These are phyloP conservation scores for Pseudoscleropodium purum DNA, from an alignment of 225 moss, liverwort and hornwort genomes.

Conservation along the genomic window DNA sequence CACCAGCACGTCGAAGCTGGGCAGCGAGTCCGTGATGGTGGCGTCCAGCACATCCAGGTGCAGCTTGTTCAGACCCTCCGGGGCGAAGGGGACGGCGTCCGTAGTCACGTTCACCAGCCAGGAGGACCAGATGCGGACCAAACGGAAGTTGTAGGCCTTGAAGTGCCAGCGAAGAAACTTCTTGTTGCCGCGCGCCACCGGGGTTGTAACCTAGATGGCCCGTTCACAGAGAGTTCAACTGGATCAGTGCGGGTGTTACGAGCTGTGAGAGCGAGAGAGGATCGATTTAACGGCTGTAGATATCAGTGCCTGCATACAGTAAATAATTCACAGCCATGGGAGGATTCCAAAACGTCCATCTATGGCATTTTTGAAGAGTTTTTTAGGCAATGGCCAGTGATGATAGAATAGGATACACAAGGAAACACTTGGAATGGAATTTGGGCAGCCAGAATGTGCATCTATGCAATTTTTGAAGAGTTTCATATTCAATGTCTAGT, in stretches of 20 bases:
- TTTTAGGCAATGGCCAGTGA: background rate
- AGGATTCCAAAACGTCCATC: background rate
- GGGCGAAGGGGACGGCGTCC: conserved; percentile 41
- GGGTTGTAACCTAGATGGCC: conserved; percentile 27
- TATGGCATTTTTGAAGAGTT: background rate
- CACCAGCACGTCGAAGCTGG: conserved; percentile 51
- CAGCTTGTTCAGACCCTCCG: conserved; percentile 37
- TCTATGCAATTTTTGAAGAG: background rate
- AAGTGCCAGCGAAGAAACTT: conserved; percentile 56
- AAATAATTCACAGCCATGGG: background rate
- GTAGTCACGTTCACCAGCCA: conserved; percentile 58
- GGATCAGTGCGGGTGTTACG: background rate
- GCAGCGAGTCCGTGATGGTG: conserved; percentile 24
- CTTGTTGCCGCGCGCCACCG: conserved; percentile 22
- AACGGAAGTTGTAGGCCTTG: conserved; percentile 30
- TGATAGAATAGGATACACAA: background rate
- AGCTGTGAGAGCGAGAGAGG: background rate
- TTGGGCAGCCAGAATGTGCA: background rate
- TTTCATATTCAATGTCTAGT: background rate
- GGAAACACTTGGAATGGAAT: background rate
- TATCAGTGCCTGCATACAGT: too few species aligned
- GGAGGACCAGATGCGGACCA: conserved; percentile 73
- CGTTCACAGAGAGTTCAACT: background rate
- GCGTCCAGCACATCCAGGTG: conserved; percentile 56
- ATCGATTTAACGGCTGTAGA: background rate